Evolutionary conservation across 495 filamentous ascomycete genomes (phyloP).

Genomic region (Podospora appendiculata): DNA sequence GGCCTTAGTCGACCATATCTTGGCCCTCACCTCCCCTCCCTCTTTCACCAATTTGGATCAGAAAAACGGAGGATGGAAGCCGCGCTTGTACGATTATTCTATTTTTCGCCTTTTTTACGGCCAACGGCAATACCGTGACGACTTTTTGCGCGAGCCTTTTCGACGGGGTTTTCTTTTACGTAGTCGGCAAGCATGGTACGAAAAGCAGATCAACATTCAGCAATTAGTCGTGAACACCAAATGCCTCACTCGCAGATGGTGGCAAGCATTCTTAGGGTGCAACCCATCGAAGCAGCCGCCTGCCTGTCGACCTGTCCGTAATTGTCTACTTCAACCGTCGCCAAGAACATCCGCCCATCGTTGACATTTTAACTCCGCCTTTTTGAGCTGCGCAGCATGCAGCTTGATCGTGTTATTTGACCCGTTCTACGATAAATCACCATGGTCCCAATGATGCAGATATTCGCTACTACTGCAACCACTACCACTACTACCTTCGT

Average conservation of each 20-base stretch:
- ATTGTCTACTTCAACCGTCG: not conserved
- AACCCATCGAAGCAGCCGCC: not conserved
- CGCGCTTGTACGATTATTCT: conserved; percentile 30
- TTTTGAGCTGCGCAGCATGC: not conserved
- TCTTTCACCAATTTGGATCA: conserved; percentile 19
- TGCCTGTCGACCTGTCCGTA: not conserved
- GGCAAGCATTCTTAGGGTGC: not conserved
- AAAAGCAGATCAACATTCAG: not conserved
- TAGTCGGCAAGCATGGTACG: conserved; percentile 11
- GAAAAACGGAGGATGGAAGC: conserved; percentile 22
- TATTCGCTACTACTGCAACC: too few species aligned
- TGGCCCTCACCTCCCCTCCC: conserved; percentile 14
- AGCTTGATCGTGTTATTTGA: not conserved
- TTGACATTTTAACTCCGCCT: not conserved
- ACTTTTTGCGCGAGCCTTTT: conserved; percentile 18
- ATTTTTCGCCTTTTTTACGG: conserved; percentile 22
- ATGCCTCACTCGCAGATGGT: not conserved
- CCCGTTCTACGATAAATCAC: not conserved
- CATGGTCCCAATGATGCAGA: not conserved
- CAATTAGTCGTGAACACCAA: not conserved
- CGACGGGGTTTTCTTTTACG: conserved; percentile 21
- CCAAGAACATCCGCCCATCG: not conserved
- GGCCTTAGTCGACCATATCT: conserved; percentile 23
- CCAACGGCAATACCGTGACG: conserved; percentile 26
- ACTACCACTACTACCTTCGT: too few species aligned